These are phyloP conservation scores for Myrica gale DNA, from an alignment of 306 rosid genomes.

Conservation along the genomic window DNA sequence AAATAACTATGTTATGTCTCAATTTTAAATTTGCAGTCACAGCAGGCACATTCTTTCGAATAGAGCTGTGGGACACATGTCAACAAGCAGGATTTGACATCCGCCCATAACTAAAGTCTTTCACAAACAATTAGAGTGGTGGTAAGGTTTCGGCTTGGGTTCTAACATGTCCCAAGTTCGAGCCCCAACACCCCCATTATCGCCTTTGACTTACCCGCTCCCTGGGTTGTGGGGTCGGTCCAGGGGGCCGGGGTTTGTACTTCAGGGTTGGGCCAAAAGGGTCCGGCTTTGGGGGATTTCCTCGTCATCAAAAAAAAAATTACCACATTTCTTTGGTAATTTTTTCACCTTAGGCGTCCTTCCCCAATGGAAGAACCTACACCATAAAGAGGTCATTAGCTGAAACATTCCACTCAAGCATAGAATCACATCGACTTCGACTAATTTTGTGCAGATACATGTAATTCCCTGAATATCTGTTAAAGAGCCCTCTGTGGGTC, in stretches of 20 bases:
- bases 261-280: no score
- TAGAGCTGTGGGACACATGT: not conserved
- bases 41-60: not conserved
- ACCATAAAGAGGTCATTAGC: not conserved
- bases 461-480: not conserved
- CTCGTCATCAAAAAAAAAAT: no score
- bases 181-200: no score
- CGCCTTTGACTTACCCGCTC: no score
- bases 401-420: not conserved
- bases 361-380: not conserved
- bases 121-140: no score
- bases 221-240: no score
- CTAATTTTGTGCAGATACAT: not conserved
- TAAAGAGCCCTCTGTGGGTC: not conserved
- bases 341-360: not conserved
- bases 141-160: no score
- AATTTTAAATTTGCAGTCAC: not conserved
- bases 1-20: not conserved
- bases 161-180: no score
- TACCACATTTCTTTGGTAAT: no score
- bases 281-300: no score
- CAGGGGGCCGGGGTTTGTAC: no score
- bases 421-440: not conserved
- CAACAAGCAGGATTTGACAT: not conserved
- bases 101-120: not conserved